phyloP scores from a whole-genome alignment of 2,329 filamentous ascomycete species.

The Fusarium nodosum region DNA sequence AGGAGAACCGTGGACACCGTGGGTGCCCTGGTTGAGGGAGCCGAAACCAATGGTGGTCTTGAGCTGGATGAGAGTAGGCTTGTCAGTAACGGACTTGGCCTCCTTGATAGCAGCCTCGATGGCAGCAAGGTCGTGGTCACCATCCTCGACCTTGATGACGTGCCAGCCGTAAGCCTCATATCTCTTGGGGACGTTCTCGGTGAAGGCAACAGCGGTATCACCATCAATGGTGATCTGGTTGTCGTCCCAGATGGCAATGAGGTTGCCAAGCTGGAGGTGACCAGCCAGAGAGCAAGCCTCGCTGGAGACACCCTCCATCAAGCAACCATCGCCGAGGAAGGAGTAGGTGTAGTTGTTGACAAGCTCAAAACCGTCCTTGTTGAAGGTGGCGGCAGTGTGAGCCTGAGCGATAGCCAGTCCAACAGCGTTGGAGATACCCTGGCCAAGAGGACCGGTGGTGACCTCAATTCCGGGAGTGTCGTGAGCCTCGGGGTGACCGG shows the following conservation, averaged over 20 bases:
- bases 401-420: constrained; percentile 97
- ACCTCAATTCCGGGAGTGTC: constrained; percentile 98
- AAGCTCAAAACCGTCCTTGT: constrained; percentile 93
- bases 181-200: constrained; percentile 93
- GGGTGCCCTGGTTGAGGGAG: constrained; percentile 91
- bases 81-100: constrained; percentile 90
- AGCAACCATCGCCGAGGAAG: constrained; percentile 98
- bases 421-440: constrained; percentile 97
- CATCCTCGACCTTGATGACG: constrained; percentile 83
- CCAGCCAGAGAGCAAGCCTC: constrained; percentile 94
- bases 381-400: constrained; percentile 91
- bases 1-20: constrained; percentile 95
- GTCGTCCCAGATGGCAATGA: constrained; percentile 97
- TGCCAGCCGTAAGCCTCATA: constrained; percentile 99
- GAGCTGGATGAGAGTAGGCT: constrained; percentile 96
- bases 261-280: constrained; percentile 96
- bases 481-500: constrained; percentile 95
- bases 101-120: constrained; percentile 91
- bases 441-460: constrained; percentile 96
- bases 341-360: constrained; percentile 97
- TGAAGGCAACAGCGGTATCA: constrained; percentile 96
- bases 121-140: constrained; percentile 86
- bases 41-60: constrained; percentile 98
- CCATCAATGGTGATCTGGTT: constrained; percentile 98
- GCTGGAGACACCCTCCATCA: constrained; percentile 97